Conservation (phyloP, 352 stramenopile species). For the Pythium insidiosum region DNA sequence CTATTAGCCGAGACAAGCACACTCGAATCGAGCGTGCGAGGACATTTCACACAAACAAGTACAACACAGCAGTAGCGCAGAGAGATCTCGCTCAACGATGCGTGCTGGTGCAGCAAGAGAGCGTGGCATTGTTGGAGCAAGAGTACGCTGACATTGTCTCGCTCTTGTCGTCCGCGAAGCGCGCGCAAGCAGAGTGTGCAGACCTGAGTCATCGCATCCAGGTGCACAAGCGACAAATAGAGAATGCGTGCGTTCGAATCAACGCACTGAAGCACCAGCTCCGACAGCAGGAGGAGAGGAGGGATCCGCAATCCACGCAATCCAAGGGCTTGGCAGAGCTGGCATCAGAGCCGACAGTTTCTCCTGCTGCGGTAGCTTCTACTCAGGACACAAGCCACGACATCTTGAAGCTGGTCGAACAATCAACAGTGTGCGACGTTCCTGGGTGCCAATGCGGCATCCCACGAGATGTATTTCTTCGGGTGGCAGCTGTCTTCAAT, state of each 20-base stretch:
- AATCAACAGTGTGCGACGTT: slow-evolving; percentile 33
- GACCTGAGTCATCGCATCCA: slow-evolving; percentile 21
- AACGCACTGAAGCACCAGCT: slow-evolving; percentile 20
- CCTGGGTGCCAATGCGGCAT: slow-evolving; percentile 44
- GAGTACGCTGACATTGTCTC: slow-evolving; percentile 24
- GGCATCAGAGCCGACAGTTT: too few species aligned
- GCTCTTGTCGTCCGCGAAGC: slow-evolving; percentile 23
- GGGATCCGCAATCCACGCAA: too few species aligned
- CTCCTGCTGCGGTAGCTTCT: too few species aligned
- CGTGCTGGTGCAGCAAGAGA: slow-evolving; percentile 29
- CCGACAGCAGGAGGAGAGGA: background rate
- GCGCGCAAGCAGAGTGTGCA: slow-evolving; percentile 27
- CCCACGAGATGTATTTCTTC: slow-evolving; percentile 48
- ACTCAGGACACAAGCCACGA: background rate
- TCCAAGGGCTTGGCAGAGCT: too few species aligned
- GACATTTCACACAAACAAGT: slow-evolving; percentile 14
- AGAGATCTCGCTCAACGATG: slow-evolving; percentile 17
- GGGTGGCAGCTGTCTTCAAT: slow-evolving; percentile 36
- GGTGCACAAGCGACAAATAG: slow-evolving; percentile 38
- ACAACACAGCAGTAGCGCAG: slow-evolving; percentile 11
- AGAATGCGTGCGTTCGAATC: slow-evolving; percentile 38
- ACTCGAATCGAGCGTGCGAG: slow-evolving; percentile 7
- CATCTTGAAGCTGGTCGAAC: background rate
- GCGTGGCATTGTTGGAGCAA: slow-evolving; percentile 22
- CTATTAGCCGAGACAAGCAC: slow-evolving; percentile 9